Percentiles rank a stretch among this genome's conserved stretches.
Conservation (phyloP, 2,329 filamentous ascomycete species). For the Phaeosphaeriaceae sp. region DNA sequence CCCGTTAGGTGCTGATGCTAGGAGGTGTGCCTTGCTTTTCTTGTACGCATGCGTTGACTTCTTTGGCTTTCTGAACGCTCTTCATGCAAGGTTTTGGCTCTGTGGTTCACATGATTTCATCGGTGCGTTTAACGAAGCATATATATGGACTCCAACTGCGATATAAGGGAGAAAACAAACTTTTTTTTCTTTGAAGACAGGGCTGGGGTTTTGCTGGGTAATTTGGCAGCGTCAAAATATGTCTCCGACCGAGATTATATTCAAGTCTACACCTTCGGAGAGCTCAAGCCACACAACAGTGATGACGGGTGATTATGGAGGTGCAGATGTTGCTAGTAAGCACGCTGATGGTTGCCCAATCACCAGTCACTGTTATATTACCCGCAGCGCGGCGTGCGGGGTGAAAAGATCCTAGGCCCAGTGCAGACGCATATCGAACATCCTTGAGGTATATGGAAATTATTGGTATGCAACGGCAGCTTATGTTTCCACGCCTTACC, state of each 20-base stretch:
- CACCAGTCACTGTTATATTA: constrained; percentile 1
- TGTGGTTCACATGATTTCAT: not conserved
- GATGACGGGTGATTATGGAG: not conserved
- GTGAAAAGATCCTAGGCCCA: not conserved
- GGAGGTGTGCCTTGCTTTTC: not conserved
- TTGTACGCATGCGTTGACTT: not conserved
- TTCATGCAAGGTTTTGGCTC: not conserved
- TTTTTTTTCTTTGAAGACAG: too few relatives aligned
- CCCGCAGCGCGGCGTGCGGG: not conserved
- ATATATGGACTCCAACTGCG: not conserved
- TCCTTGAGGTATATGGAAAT: not conserved
- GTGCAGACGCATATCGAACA: not conserved
- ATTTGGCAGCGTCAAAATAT: too few relatives aligned
- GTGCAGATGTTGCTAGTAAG: not conserved
- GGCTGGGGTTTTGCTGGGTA: too few relatives aligned
- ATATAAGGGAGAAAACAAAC: not conserved
- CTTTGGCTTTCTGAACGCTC: too few relatives aligned
- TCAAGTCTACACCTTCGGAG: not conserved
- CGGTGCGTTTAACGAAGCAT: not conserved
- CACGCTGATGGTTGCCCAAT: constrained; percentile 1
- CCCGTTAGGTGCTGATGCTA: not conserved
- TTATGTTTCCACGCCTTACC: not conserved
- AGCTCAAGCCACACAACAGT: not conserved
- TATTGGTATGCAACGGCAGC: not conserved
- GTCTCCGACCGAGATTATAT: too few relatives aligned